phyloP scores from a whole-genome alignment of 2,329 filamentous ascomycete genomes.

The Beauveria australis region DNA sequence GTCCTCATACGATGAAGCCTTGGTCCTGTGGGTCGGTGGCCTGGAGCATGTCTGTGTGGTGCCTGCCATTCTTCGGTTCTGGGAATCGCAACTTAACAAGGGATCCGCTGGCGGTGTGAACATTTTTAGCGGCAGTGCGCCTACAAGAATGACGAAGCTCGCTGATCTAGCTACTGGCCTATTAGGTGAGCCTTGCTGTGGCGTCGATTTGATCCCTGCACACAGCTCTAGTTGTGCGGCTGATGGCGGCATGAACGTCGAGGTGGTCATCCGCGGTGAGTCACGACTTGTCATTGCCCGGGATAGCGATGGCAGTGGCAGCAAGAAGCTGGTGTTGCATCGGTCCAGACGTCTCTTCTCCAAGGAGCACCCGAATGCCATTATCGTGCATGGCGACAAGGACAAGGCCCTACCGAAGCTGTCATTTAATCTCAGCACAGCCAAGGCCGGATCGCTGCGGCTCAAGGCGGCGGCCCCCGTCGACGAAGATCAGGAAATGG shows the following conservation, averaged over 20 bases:
- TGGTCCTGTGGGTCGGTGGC: conserved; percentile 49
- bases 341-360: conserved; percentile 28
- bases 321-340: conserved; percentile 34
- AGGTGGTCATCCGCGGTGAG: conserved; percentile 48
- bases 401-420: conserved; percentile 27
- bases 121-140: conserved; percentile 47
- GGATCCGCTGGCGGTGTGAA: conserved; percentile 43
- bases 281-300: conserved; percentile 46
- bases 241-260: conserved; percentile 39
- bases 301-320: conserved; percentile 41
- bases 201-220: conserved; percentile 37
- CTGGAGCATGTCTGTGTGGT: conserved; percentile 50
- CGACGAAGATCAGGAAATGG: conserved; percentile 17
- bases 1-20: conserved; percentile 42
- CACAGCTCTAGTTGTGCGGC: conserved; percentile 16
- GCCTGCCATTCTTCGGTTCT: conserved; percentile 46
- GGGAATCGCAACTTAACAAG: conserved; percentile 50
- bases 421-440: conserved; percentile 43
- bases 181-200: conserved; percentile 48
- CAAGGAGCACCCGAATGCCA: conserved; percentile 39
- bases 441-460: conserved; percentile 30
- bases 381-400: conserved; percentile 45
- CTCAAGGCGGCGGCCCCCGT: conserved; percentile 21
- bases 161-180: conserved; percentile 44
- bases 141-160: conserved; percentile 48